Evolutionary conservation across 2,329 filamentous ascomycete species (phyloP).

Genomic region (Grosmannia penicillata): DNA sequence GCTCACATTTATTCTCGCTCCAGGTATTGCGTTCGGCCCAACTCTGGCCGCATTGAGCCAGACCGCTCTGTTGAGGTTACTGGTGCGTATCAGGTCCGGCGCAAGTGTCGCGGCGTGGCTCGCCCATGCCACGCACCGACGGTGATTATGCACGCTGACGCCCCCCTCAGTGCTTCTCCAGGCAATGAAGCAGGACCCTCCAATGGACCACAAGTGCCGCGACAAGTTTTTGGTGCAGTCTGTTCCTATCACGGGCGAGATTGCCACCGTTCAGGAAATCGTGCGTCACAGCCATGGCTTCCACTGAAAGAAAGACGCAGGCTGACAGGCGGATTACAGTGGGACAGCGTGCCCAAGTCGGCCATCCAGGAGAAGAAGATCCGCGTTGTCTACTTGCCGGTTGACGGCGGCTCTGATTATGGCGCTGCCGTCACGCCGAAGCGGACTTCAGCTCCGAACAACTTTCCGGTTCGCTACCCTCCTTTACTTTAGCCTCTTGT

Average conservation of each 20-base stretch:
- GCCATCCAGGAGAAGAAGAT: slow-evolving; percentile 90
- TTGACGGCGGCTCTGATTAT: slow-evolving; percentile 24
- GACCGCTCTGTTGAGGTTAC: slow-evolving; percentile 84
- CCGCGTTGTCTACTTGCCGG: slow-evolving; percentile 68
- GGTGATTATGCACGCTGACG: not conserved
- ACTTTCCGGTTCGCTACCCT: slow-evolving; percentile 2
- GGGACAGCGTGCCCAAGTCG: slow-evolving; percentile 64
- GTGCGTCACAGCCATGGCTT: slow-evolving; percentile 33
- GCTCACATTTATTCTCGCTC: slow-evolving; percentile 12
- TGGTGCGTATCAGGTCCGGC: slow-evolving; percentile 36
- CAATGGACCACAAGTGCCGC: slow-evolving; percentile 65
- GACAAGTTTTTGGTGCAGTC: slow-evolving; percentile 15
- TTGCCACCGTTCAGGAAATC: slow-evolving; percentile 64
- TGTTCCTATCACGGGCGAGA: slow-evolving; percentile 56
- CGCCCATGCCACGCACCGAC: no score
- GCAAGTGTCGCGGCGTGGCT: no score
- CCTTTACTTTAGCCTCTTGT: not conserved
- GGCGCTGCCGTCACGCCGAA: slow-evolving; percentile 15
- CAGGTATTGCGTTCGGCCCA: slow-evolving; percentile 95
- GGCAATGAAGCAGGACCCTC: slow-evolving; percentile 92
- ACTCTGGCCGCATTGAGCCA: slow-evolving; percentile 89
- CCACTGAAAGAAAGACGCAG: not conserved
- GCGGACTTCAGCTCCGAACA: slow-evolving; percentile 12
- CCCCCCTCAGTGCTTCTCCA: slow-evolving; percentile 67
- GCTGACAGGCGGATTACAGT: slow-evolving; percentile 48